Conservation (phyloP, 305 asterid species). For the Coffea humblotiana region DNA sequence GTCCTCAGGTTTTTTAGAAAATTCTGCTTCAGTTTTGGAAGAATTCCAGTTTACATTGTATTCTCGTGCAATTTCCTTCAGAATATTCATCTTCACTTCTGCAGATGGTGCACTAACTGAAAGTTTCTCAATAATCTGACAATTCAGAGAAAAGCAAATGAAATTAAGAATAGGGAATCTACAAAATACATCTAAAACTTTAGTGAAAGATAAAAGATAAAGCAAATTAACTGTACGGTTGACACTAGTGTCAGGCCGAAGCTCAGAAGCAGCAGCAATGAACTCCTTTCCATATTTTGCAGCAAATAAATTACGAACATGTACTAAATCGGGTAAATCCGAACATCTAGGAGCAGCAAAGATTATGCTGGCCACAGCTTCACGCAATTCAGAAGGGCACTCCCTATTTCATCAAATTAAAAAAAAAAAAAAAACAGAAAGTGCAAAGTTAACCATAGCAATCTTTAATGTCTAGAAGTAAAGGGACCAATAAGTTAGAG, state of each 20-base stretch:
- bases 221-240: slow-evolving; percentile 74
- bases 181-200: slow-evolving; percentile 5
- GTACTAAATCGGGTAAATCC: slow-evolving; percentile 82
- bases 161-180: neutral
- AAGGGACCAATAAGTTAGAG: neutral
- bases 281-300: slow-evolving; percentile 93
- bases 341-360: slow-evolving; percentile 96
- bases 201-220: slow-evolving; percentile 9
- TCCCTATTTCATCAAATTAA: slow-evolving; percentile 52
- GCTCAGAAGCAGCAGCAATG: slow-evolving; percentile 85
- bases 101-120: slow-evolving; percentile 70
- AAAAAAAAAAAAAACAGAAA: neutral
- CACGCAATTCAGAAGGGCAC: slow-evolving; percentile 77
- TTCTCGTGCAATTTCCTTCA: slow-evolving; percentile 70
- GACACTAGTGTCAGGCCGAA: slow-evolving; percentile 91
- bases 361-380: slow-evolving; percentile 89
- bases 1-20: slow-evolving; percentile 81
- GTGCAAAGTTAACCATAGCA: neutral
- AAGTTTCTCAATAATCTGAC: slow-evolving; percentile 89
- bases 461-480: neutral
- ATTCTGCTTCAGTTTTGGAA: slow-evolving; percentile 64
- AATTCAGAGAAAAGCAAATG: slow-evolving; percentile 1
- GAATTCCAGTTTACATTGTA: slow-evolving; percentile 72
- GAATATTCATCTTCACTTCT: slow-evolving; percentile 54
- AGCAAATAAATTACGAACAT: slow-evolving; percentile 68